Evolutionary conservation across 2,329 filamentous ascomycete species (phyloP).

Genomic region (Chaetomiaceae sp.): DNA sequence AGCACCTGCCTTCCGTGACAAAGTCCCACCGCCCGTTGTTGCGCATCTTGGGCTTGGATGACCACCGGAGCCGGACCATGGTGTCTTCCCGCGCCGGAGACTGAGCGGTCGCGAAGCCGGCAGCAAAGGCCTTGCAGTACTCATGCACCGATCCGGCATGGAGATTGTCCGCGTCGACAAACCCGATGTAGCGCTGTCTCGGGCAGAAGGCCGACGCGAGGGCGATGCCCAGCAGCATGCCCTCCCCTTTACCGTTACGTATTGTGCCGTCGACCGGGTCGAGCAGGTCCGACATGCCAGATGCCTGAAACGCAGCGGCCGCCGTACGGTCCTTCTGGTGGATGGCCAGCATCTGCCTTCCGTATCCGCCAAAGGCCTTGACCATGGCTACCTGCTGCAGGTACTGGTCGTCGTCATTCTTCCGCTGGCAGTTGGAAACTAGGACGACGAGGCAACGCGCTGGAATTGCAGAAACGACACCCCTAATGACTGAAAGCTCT

Average conservation of each 20-base stretch:
- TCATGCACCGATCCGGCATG: constrained; percentile 31
- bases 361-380: constrained; percentile 20
- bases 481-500: constrained; percentile 24
- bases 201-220: constrained; percentile 27
- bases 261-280: constrained; percentile 20
- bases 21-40: constrained; percentile 27
- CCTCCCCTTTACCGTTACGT: constrained; percentile 33
- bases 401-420: constrained; percentile 22
- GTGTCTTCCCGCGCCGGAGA: constrained; percentile 17
- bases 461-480: constrained; percentile 31
- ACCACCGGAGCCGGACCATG: constrained; percentile 35
- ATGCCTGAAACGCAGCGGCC: constrained; percentile 23
- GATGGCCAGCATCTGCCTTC: constrained; percentile 26
- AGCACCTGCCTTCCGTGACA: constrained; percentile 30
- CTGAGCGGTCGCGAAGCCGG: constrained; percentile 29
- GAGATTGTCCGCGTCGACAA: constrained; percentile 34
- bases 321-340: constrained; percentile 31
- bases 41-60: constrained; percentile 32
- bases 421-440: constrained; percentile 29
- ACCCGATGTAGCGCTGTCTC: constrained; percentile 30
- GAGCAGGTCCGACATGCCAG: constrained; percentile 27
- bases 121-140: constrained; percentile 33
- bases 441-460: constrained; percentile 30
- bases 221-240: constrained; percentile 32
- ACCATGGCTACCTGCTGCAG: constrained; percentile 24